phyloP scores from a whole-genome alignment of 352 stramenopile genomes.

The Plasmopara viticola region DNA sequence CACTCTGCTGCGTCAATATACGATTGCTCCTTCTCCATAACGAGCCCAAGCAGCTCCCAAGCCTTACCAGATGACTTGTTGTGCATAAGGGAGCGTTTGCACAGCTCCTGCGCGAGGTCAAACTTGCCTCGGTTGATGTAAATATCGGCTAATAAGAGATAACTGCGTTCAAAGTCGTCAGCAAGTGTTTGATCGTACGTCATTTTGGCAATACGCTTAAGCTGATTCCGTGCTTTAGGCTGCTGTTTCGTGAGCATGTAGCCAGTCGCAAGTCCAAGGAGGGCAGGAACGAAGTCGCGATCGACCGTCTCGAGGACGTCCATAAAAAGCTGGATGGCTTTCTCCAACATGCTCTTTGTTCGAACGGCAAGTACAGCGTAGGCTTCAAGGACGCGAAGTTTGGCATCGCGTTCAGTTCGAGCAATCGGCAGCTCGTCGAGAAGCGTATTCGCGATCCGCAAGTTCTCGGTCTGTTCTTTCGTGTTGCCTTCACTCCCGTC shows the following conservation, averaged over 20 bases:
- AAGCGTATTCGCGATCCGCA: constrained; percentile 83
- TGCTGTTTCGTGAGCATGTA: constrained; percentile 92
- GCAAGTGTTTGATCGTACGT: constrained; percentile 78
- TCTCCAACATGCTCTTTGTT: constrained; percentile 81
- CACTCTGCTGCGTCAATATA: constrained; percentile 91
- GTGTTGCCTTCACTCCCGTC: constrained; percentile 36
- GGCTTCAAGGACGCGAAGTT: constrained; percentile 80
- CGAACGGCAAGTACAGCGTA: constrained; percentile 80
- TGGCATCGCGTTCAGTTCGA: constrained; percentile 42
- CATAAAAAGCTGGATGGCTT: constrained; percentile 86
- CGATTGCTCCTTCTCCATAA: constrained; percentile 93
- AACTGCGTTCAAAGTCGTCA: constrained; percentile 92
- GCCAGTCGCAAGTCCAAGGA: constrained; percentile 83
- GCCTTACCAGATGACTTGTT: constrained; percentile 90
- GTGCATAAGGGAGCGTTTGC: constrained; percentile 88
- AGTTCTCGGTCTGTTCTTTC: constrained; percentile 81
- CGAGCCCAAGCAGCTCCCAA: constrained; percentile 90
- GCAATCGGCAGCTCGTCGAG: constrained; percentile 75
- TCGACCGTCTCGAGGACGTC: constrained; percentile 85
- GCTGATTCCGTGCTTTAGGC: constrained; percentile 89
- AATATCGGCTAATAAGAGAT: constrained; percentile 90
- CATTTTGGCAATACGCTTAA: constrained; percentile 95
- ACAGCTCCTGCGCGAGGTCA: constrained; percentile 90
- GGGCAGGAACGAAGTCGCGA: constrained; percentile 84
- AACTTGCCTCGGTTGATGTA: constrained; percentile 91